These are phyloP conservation scores for Flaveria brownii DNA, from an alignment of 129 eudicot genomes.

Conservation along the genomic window DNA sequence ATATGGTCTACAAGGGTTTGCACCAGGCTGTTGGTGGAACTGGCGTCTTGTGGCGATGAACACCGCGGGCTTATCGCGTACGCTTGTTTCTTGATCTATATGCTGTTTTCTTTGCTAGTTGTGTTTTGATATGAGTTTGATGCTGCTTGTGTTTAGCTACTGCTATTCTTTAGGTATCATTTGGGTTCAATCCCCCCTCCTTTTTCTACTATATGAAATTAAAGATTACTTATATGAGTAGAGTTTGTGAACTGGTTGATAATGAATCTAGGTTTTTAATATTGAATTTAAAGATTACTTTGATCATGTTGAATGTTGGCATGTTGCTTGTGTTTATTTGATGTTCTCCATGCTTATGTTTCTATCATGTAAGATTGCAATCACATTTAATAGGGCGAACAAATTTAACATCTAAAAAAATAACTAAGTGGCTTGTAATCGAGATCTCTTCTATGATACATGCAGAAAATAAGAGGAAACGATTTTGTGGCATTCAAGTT, in stretches of 20 bases:
- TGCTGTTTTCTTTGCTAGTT: slow-evolving; percentile 70
- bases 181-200: not conserved
- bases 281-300: slow-evolving; percentile 18
- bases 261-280: slow-evolving; percentile 13
- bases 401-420: too few relatives aligned
- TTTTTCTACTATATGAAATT: not conserved
- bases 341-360: not conserved
- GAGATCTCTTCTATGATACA: too few relatives aligned
- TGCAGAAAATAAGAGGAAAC: too few relatives aligned
- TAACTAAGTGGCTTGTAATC: too few relatives aligned
- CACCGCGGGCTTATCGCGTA: slow-evolving; percentile 72
- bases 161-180: not conserved
- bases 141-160: not conserved
- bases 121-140: slow-evolving; percentile 49
- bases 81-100: slow-evolving; percentile 79
- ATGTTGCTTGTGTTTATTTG: not conserved
- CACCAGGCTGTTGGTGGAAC: slow-evolving; percentile 72
- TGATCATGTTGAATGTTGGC: not conserved
- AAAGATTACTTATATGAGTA: not conserved
- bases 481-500: too few relatives aligned
- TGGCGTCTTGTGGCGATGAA: slow-evolving; percentile 73
- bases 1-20: slow-evolving; percentile 79
- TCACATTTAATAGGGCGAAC: too few relatives aligned
- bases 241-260: slow-evolving; percentile 23
- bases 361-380: too few relatives aligned